Base-by-base conservation (phyloP, 1,139 yeast species). In the Zygoascus sp. region DNA sequence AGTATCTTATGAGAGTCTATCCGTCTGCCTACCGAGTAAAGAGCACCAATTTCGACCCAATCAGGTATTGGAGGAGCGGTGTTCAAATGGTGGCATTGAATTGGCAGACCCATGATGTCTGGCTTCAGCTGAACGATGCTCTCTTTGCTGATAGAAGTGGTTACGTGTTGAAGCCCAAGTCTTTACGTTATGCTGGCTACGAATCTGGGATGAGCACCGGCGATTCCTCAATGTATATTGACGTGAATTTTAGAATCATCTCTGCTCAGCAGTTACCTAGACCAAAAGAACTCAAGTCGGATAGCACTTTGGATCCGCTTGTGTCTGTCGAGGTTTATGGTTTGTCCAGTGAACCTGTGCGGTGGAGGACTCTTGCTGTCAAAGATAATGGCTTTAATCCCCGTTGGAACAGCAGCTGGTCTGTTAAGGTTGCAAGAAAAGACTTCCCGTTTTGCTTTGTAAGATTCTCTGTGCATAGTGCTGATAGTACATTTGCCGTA, bases 81-180 rank as follows among this genome's bases (percentile, higher is more conserved):
- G 83, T 77, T 3, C 98, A 92, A 61, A 79, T 94, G 89, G 97
- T 87, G 2, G 97, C 98, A 0, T 81, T 96, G 1, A 92, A 92
- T 61, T 94, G 97, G 97, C 98, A 92, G 65, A 84, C 95, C 0
- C 83, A 80, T 62, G 98, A 92, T 60, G 54, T 80, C 19, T 97
- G 97, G 0, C 92, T 89, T 62, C 96, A 88, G 59, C 61, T 92
- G n/a, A 90, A 89, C 62, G 86, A 85, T 56, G 87, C 97, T 0
- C 70, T 90, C 73, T 92, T 92, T 64, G 76, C 77, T 0, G 69
- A 74, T 17, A 74, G 72, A 28, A 70, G 76, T 0, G 98, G 98
- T 0, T 94, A 86, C 61, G 80, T 84, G 3, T 67, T 86, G 47
- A 92, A 92, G 58, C 96, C 97, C 0, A 54, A 51, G 2, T 45